Conservation (phyloP, 202 grass and related monocot species). For the Carex sylvatica region DNA sequence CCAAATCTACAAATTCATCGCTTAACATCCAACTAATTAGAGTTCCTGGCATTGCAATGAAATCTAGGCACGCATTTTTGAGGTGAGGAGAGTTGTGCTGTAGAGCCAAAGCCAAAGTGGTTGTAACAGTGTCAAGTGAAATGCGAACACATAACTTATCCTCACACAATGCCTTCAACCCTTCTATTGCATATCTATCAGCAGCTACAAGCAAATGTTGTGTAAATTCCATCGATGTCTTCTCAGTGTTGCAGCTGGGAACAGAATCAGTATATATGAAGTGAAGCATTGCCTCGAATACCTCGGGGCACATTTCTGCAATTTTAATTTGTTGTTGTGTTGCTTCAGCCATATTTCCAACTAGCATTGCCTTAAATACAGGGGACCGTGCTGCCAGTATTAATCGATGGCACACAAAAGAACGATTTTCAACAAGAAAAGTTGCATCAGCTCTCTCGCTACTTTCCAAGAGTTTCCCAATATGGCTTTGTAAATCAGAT, state of each 20-base stretch:
- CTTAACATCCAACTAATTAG: not conserved
- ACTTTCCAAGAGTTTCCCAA: no score
- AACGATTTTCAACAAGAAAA: no score
- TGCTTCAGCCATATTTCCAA: no score
- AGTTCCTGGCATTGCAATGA: not conserved
- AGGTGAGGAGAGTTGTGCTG: not conserved
- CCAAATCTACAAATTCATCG: not conserved
- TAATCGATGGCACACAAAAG: no score
- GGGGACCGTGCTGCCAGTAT: no score
- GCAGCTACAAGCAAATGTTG: slow-evolving; percentile 19
- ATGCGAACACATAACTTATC: not conserved
- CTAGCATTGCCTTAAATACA: no score
- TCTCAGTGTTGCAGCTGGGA: not conserved
- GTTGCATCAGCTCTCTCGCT: no score
- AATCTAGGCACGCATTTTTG: slow-evolving; percentile 6
- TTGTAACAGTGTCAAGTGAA: not conserved
- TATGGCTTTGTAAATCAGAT: no score
- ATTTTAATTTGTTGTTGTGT: not conserved
- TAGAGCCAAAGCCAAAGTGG: not conserved
- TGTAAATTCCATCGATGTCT: not conserved
- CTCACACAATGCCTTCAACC: not conserved
- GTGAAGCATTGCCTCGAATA: slow-evolving; percentile 14
- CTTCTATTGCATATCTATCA: slow-evolving; percentile 11
- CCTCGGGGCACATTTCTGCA: not conserved
- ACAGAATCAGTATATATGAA: not conserved